A percentile compares a stretch with the other conserved stretches of the same genome.
phyloP scores from a whole-genome alignment of 2,329 filamentous ascomycete genomes.

The Malbranchea cinnamomea region DNA sequence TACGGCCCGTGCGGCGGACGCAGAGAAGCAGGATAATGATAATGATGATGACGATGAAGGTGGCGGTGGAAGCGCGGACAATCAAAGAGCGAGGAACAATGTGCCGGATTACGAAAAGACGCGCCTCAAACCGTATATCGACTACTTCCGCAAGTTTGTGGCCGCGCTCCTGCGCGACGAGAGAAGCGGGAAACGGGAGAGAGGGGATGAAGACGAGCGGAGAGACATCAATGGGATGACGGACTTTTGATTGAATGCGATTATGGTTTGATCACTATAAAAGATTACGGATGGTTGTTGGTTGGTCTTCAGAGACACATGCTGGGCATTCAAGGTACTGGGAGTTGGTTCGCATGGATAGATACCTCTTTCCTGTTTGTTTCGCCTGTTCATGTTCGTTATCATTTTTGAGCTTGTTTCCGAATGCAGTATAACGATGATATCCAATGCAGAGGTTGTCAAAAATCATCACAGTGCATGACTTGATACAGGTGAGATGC shows the following conservation, averaged over 20 bases:
- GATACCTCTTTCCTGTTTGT: no score
- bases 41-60: slow-evolving; percentile 19
- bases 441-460: no score
- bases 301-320: background rate
- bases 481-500: no score
- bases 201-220: slow-evolving; percentile 29
- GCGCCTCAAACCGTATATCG: slow-evolving; percentile 79
- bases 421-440: no score
- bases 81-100: slow-evolving; percentile 26
- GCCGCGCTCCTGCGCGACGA: slow-evolving; percentile 64
- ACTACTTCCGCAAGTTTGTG: slow-evolving; percentile 76
- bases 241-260: slow-evolving; percentile 41
- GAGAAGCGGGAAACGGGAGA: slow-evolving; percentile 35
- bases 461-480: no score
- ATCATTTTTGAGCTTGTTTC: no score
- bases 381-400: no score
- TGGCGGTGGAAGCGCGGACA: slow-evolving; percentile 12
- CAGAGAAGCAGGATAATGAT: slow-evolving; percentile 23
- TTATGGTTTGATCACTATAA: background rate
- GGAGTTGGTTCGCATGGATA: no score
- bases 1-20: slow-evolving; percentile 29
- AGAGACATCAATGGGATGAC: slow-evolving; percentile 40
- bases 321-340: no score
- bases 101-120: slow-evolving; percentile 94
- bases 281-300: slow-evolving; percentile 2